A percentile compares a stretch with the other conserved stretches of the same genome.
Conservation (phyloP, 2,329 filamentous ascomycete species). For the Phaeophleospora eucalypticola region DNA sequence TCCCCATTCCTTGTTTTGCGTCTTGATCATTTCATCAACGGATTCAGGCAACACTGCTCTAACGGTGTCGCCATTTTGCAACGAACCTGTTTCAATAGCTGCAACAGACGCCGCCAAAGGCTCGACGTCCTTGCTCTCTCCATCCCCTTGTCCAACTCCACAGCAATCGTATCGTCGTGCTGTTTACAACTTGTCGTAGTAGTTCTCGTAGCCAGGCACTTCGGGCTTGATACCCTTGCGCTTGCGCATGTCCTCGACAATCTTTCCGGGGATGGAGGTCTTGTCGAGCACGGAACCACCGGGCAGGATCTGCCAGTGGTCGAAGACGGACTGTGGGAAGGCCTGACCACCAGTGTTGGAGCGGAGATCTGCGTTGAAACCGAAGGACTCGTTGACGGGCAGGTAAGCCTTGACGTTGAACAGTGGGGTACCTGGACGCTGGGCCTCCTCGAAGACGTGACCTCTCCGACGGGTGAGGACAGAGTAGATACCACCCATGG, state of each 20-base stretch:
- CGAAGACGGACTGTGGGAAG: conserved; percentile 98
- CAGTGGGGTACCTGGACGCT: conserved; percentile 95
- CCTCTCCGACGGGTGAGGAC: conserved; percentile 95
- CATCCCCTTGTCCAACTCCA: conserved; percentile 7
- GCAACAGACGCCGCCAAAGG: conserved; percentile 20
- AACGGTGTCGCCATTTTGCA: conserved; percentile 12
- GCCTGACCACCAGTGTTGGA: conserved; percentile 91
- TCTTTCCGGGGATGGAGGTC: conserved; percentile 73
- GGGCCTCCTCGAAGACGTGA: conserved; percentile 98
- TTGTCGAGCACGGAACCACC: conserved; percentile 87
- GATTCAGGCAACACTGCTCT: conserved; percentile 16
- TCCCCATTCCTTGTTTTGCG: conserved; percentile 12
- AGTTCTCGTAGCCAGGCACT: conserved; percentile 87
- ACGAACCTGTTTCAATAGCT: conserved; percentile 13
- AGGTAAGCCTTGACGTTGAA: conserved; percentile 99
- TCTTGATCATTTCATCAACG: conserved; percentile 15
- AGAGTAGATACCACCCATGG: conserved; percentile 99
- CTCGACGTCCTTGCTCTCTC: conserved; percentile 14
- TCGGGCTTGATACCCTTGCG: conserved; percentile 99
- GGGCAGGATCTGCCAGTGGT: conserved; percentile 95
- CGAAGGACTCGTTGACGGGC: conserved; percentile 95
- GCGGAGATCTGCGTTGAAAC: conserved; percentile 97
- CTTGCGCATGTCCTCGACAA: conserved; percentile 91
- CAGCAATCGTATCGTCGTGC: conserved; percentile 14
- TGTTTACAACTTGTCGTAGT: conserved; percentile 37